phyloP scores from a whole-genome alignment of 495 filamentous ascomycete genomes.

The Hyaloscypha hepaticicola region DNA sequence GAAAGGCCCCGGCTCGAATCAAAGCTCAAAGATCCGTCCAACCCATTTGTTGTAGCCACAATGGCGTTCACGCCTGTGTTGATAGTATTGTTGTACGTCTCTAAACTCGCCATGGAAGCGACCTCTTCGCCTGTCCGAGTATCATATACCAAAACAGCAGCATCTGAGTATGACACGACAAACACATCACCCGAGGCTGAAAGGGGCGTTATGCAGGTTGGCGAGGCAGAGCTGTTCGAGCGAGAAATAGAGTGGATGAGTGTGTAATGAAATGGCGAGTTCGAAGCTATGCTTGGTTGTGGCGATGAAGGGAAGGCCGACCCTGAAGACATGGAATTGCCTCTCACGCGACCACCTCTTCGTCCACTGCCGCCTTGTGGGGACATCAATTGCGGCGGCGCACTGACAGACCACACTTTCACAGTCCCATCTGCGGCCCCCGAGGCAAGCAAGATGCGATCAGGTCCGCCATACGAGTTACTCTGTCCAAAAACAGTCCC shows the following conservation, averaged over 20 bases:
- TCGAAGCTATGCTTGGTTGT: slow-evolving; percentile 77
- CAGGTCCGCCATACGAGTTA: slow-evolving; percentile 68
- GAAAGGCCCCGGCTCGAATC: slow-evolving; percentile 58
- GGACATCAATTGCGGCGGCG: slow-evolving; percentile 80
- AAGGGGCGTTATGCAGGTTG: slow-evolving; percentile 88
- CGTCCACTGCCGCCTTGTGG: slow-evolving; percentile 49
- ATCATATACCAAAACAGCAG: slow-evolving; percentile 86
- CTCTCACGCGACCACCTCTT: slow-evolving; percentile 74
- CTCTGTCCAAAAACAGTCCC: slow-evolving; percentile 72
- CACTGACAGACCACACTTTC: slow-evolving; percentile 90
- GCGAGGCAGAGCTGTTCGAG: slow-evolving; percentile 65
- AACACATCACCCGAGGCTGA: slow-evolving; percentile 86
- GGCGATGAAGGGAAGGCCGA: slow-evolving; percentile 86
- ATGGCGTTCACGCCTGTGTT: slow-evolving; percentile 85
- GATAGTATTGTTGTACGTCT: slow-evolving; percentile 86
- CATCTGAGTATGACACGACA: slow-evolving; percentile 88
- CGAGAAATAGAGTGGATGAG: slow-evolving; percentile 84
- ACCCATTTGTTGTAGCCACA: slow-evolving; percentile 80
- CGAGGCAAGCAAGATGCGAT: slow-evolving; percentile 85
- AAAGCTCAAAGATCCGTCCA: slow-evolving; percentile 68
- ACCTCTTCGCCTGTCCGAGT: slow-evolving; percentile 90
- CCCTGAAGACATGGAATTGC: slow-evolving; percentile 87
- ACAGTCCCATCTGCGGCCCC: slow-evolving; percentile 90
- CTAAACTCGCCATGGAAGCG: slow-evolving; percentile 83
- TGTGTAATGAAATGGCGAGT: slow-evolving; percentile 55